Base-by-base conservation (phyloP, 1,284 basidiomycete genomes). In the Melampsora americana region DNA sequence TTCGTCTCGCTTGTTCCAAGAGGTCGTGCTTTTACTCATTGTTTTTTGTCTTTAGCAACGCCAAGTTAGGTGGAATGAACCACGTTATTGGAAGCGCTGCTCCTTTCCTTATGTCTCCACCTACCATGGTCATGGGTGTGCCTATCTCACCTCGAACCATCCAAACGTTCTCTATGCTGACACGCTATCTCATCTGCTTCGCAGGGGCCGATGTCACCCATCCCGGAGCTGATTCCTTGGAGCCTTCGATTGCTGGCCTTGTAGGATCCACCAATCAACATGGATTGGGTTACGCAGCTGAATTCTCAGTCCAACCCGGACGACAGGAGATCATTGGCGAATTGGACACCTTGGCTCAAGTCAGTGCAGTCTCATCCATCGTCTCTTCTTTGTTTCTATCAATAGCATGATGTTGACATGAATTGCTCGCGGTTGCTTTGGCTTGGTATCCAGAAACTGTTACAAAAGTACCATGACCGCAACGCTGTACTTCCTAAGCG, bases 211-310 rank as follows among this genome's bases (percentile, higher is more conserved):
- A 76, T 69, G 73, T 76, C 7, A 76, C 73, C 9, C 73, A 76
- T 32, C 73, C 73, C 50, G 73, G 66, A 48, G 53, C 39, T 5
- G 73, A 76, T 53, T 60, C 64, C 3, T 79, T 84, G 60, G 80
- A 87, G 3, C 83, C 85, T 0, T 85, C 84, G 1, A 85, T 86
- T 68, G 85, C 85, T 2, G 85, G 84, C 18, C 82, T 84, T 12
- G 84, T 86, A 5, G 83, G 83, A 3, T 82, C 83, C 4, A 79
- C 81, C 74, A 81, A 84, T 74, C 83, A 83, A 18, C 79, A 82
- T 26, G 83, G 84, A 64, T 79, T 79, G 64, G 77, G 78, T 35
- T 85, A 84, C 80, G 78, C 79, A 20, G 80, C 83, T 16, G 81
- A 83, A 60, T 79, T 86, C 44, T 82, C 85, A 16, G 82, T 84